Conservation (phyloP, 2,329 filamentous ascomycete genomes). For the Diaporthe batatas region DNA sequence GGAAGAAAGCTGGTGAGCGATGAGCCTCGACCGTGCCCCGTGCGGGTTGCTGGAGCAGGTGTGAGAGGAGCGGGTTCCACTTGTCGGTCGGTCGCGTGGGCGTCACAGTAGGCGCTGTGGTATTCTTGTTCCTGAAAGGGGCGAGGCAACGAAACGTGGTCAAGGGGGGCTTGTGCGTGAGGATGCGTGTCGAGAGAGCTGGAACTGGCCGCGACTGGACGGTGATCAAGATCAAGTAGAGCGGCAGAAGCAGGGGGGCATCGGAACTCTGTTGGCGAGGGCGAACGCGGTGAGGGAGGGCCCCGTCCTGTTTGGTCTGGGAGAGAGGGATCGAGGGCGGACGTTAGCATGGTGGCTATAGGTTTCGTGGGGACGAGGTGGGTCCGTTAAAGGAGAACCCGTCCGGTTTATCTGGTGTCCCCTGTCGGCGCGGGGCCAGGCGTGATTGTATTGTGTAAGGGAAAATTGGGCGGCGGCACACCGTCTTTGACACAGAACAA, state of each 20-base stretch:
- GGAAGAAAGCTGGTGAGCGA: constrained; percentile 54
- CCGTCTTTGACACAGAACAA: constrained; percentile 29
- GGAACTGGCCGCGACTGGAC: constrained; percentile 14
- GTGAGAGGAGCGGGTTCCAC: constrained; percentile 41
- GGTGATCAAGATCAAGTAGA: constrained; percentile 26
- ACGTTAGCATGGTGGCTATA: constrained; percentile 55
- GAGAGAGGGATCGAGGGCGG: constrained; percentile 46
- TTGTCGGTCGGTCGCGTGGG: constrained; percentile 46
- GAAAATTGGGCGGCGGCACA: constrained; percentile 28
- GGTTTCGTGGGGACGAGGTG: constrained; percentile 49
- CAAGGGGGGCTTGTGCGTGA: constrained; percentile 31
- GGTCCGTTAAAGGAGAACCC: constrained; percentile 45
- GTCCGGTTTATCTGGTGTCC: constrained; percentile 40
- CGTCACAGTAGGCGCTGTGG: constrained; percentile 49
- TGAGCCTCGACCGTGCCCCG: constrained; percentile 52
- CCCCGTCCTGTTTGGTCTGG: constrained; percentile 43
- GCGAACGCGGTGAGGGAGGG: constrained; percentile 42
- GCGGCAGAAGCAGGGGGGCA: constrained; percentile 34
- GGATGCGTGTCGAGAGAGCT: constrained; percentile 25
- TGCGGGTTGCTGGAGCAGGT: constrained; percentile 37
- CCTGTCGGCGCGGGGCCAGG: constrained; percentile 39
- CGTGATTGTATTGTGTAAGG: constrained; percentile 42
- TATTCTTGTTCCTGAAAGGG: constrained; percentile 51
- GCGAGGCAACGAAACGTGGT: constrained; percentile 34
- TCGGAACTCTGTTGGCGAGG: constrained; percentile 24